Conservation (phyloP, 192 early-diverging fungal species). For the Podila minutissima region DNA sequence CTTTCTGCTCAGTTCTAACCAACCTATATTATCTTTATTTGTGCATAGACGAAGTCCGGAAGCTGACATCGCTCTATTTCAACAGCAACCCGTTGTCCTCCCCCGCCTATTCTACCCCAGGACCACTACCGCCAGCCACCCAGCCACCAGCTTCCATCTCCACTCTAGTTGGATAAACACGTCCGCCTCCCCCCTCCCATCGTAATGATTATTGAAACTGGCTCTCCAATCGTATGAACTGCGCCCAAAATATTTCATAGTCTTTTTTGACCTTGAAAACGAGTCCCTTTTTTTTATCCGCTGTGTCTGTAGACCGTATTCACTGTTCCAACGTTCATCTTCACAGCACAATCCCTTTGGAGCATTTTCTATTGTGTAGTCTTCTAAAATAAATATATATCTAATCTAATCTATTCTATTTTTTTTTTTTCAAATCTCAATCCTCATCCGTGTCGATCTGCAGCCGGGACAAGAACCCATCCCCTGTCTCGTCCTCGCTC, state of each 20-base stretch:
- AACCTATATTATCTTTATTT: not conserved
- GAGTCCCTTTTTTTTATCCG: no score
- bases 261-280: no score
- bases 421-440: not conserved
- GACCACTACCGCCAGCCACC: not conserved
- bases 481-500: slow-evolving; percentile 37
- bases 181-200: no score
- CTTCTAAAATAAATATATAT: no score
- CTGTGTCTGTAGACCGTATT: no score
- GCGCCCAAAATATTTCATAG: no score
- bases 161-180: not conserved
- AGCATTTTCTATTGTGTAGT: no score
- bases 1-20: not conserved
- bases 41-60: slow-evolving; percentile 49
- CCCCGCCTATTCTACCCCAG: not conserved
- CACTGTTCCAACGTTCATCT: no score
- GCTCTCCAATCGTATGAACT: no score
- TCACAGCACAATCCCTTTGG: no score
- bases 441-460: slow-evolving; percentile 21
- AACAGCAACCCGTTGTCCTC: slow-evolving; percentile 15
- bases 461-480: slow-evolving; percentile 23
- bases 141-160: not conserved
- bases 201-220: no score
- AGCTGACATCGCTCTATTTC: slow-evolving; percentile 50
- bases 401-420: no score